Evolutionary conservation across 306 rosid genomes (phyloP), one percentile per base, ranked within the genome.

Genomic region (Vicia faba): DNA sequence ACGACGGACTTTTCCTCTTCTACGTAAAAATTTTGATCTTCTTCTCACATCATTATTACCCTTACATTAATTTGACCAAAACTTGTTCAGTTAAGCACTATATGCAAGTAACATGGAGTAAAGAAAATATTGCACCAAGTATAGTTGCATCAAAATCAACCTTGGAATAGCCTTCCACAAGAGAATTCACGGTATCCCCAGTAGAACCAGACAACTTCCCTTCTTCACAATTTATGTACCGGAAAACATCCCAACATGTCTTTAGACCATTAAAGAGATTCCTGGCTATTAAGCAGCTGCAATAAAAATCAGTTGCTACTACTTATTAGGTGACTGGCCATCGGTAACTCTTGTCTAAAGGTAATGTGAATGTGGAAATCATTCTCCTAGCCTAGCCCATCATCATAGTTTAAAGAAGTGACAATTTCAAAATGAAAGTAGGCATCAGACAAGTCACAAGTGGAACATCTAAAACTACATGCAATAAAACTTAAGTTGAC

Each of bases 1-100:
- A 54, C 99, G 97, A 60, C 99, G 99, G 64, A 95, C 99, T 78
- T 92, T 90, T 65, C 99, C 99, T 76, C 88, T 86, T 83, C 99
- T 82, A 14, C 99, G 92, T 75, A 95, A 80, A 79, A 95, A 95
- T 66, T 82, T 95, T 64, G 99, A 95, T 77, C 99, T 85, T 72
- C 99, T 83, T 75, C 99, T 84, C 31, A 84, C 91, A 75, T 95
- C 97, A 67, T 86, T 93, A 83, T 70, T 86, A 56, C 97, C 96
- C 99, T 93, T 75, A 48, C 55, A 80, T 81, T 72, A 40, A 79
- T 82, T 71, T 68, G 45, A 80, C 26, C 76, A 69, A 55, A 58
- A 58, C 26, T 55, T 53, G 78, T 83, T 67, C 31, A 59, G 64
- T 69, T 51, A 28, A 54, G 71, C 61, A 64, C 40, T 49, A 5